Evolutionary conservation across 2,329 filamentous ascomycete genomes (phyloP).

Genomic region (Penicillium vulpinum): DNA sequence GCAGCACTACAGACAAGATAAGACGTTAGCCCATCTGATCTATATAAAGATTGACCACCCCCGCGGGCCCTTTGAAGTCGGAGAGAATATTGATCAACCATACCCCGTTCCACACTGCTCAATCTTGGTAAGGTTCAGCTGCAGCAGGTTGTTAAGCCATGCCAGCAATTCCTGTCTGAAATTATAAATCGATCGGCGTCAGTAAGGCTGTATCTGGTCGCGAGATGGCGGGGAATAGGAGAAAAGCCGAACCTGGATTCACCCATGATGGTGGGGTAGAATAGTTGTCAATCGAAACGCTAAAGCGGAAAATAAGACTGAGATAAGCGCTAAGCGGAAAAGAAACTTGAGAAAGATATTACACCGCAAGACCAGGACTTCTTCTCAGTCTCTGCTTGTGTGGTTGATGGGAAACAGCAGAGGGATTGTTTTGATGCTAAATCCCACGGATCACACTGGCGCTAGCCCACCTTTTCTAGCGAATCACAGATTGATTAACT

Average conservation of each 20-base stretch:
- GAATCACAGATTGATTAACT: constrained; percentile 54
- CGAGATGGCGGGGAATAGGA: constrained; percentile 17
- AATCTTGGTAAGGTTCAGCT: constrained; percentile 97
- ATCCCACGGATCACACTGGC: constrained; percentile 28
- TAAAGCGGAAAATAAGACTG: constrained; percentile 4
- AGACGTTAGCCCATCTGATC: constrained; percentile 2
- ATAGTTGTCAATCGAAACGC: constrained; percentile 3
- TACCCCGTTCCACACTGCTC: constrained; percentile 99
- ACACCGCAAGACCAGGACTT: constrained; percentile 15
- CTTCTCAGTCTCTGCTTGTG: constrained; percentile 18
- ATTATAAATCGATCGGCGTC: constrained; percentile 7
- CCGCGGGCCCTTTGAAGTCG: background rate
- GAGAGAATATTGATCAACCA: constrained; percentile 29
- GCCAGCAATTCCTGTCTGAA: constrained; percentile 87
- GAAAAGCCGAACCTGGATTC: constrained; percentile 59
- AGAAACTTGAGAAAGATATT: background rate
- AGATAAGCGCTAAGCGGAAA: constrained; percentile 6
- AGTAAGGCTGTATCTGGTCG: constrained; percentile 13
- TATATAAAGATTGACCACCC: background rate
- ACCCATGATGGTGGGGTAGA: constrained; percentile 60
- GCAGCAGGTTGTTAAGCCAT: constrained; percentile 96
- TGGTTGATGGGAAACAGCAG: constrained; percentile 49
- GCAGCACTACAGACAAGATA: constrained; percentile 65
- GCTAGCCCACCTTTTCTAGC: constrained; percentile 16
- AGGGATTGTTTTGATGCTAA: constrained; percentile 68